Conservation (phyloP, 495 filamentous ascomycete genomes). For the Lepraria neglecta region DNA sequence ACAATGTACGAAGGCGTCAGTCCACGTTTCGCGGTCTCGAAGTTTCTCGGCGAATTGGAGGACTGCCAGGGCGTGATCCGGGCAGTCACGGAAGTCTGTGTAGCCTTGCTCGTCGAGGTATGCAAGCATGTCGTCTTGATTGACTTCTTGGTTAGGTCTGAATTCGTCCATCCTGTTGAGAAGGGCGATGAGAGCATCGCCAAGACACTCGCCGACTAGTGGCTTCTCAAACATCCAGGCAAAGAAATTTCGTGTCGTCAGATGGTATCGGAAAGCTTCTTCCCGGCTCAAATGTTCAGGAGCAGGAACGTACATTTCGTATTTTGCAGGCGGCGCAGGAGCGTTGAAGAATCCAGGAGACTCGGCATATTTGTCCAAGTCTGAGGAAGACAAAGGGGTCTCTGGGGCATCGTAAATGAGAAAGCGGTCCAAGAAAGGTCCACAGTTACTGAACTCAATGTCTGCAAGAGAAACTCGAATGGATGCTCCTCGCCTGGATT, state of each 20-base stretch:
- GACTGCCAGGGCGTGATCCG: slow-evolving; percentile 53
- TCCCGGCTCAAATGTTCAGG: slow-evolving; percentile 44
- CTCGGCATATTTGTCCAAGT: slow-evolving; percentile 21
- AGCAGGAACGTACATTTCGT: slow-evolving; percentile 58
- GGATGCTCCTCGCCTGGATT: slow-evolving; percentile 54
- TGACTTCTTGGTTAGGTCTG: slow-evolving; percentile 40
- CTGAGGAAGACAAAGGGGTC: slow-evolving; percentile 17
- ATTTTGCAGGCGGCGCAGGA: slow-evolving; percentile 24
- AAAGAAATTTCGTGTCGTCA: slow-evolving; percentile 63
- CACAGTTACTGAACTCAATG: slow-evolving; percentile 46
- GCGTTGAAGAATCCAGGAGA: slow-evolving; percentile 25
- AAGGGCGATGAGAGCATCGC: slow-evolving; percentile 50
- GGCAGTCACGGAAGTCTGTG: slow-evolving; percentile 50
- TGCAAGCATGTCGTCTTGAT: slow-evolving; percentile 45
- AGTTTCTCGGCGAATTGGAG: slow-evolving; percentile 57
- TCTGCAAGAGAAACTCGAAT: slow-evolving; percentile 50
- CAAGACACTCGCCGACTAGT: slow-evolving; percentile 54
- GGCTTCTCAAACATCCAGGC: slow-evolving; percentile 56
- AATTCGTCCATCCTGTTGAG: slow-evolving; percentile 53
- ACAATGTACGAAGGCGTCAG: slow-evolving; percentile 60
- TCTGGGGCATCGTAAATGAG: slow-evolving; percentile 31
- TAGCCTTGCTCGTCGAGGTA: slow-evolving; percentile 59
- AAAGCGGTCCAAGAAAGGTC: slow-evolving; percentile 47
- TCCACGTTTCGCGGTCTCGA: slow-evolving; percentile 50
- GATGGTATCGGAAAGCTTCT: slow-evolving; percentile 49